Conservation (phyloP, 805 yeast genomes). For the Yamadazyma sp. region DNA sequence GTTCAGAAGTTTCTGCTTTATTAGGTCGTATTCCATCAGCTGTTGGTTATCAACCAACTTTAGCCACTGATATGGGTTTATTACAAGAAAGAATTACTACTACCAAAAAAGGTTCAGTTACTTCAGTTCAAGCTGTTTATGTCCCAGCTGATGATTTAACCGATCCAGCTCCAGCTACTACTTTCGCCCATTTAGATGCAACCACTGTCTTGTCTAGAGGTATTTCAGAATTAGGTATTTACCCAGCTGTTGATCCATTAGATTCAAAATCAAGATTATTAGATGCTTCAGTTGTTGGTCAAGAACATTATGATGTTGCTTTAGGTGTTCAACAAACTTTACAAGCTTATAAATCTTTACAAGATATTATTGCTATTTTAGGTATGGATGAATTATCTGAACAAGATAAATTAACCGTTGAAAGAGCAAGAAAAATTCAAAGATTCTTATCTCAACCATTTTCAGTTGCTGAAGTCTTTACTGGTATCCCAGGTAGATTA, state of each 20-base stretch:
- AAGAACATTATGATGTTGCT: conserved; percentile 97
- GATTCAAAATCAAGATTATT: conserved; percentile 98
- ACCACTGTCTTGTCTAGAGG: conserved; percentile 99
- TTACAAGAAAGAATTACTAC: conserved; percentile 99
- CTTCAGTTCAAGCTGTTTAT: conserved; percentile 99
- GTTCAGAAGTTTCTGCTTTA: conserved; percentile 99
- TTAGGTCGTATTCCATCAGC: conserved; percentile 99
- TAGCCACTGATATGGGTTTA: conserved; percentile 99
- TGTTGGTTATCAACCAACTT: conserved; percentile 99
- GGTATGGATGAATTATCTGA: conserved; percentile 99
- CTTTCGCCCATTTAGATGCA: conserved; percentile 99
- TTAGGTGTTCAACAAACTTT: conserved; percentile 94
- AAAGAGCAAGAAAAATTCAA: conserved; percentile 99
- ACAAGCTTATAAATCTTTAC: conserved; percentile 99
- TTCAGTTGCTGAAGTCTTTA: conserved; percentile 99
- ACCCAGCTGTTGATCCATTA: conserved; percentile 99
- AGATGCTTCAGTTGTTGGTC: conserved; percentile 96
- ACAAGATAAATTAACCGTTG: conserved; percentile 97
- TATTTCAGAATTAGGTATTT: conserved; percentile 99
- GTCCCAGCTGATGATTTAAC: conserved; percentile 99
- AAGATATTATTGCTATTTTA: conserved; percentile 99
- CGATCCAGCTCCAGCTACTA: conserved; percentile 99
- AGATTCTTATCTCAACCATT: conserved; percentile 99
- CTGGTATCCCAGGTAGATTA: conserved; percentile 98
- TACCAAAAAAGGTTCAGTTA: conserved; percentile 99